phyloP scores from a whole-genome alignment of 129 eudicot species.

The Centrapalus pauciflorus region DNA sequence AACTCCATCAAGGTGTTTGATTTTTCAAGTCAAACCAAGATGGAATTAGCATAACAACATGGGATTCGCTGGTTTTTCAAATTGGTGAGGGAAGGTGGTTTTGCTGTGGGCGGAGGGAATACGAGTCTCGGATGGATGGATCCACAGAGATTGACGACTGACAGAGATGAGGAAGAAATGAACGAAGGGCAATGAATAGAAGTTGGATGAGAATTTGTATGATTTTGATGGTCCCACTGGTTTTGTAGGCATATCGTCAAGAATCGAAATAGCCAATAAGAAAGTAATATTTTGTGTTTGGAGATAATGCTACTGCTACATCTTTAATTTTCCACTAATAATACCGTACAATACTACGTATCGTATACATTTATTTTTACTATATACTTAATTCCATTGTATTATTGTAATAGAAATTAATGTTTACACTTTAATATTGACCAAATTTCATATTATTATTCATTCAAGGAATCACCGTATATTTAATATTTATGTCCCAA shows the following conservation, averaged over 20 bases:
- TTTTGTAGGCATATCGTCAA: slow-evolving; percentile 13
- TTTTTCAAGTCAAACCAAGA: neutral
- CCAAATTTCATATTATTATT: too few species aligned
- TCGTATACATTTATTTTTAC: too few species aligned
- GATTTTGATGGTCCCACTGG: slow-evolving; percentile 7
- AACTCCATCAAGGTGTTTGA: slow-evolving; percentile 34
- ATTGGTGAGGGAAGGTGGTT: too few species aligned
- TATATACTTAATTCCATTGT: too few species aligned
- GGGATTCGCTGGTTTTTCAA: slow-evolving; percentile 1
- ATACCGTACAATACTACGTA: too few species aligned
- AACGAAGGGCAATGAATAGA: slow-evolving; percentile 18
- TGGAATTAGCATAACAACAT: neutral
- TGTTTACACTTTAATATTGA: too few species aligned
- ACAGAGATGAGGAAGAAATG: neutral
- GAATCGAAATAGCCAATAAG: slow-evolving; percentile 31
- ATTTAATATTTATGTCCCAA: too few species aligned
- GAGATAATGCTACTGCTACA: slow-evolving; percentile 30
- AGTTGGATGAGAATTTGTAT: neutral
- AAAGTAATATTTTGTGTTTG: neutral
- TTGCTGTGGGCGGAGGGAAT: neutral
- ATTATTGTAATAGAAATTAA: too few species aligned
- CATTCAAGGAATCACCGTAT: too few species aligned
- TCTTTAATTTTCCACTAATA: too few species aligned
- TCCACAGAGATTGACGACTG: slow-evolving; percentile 11
- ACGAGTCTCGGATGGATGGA: neutral